Base-by-base conservation (phyloP, 2,329 filamentous ascomycete species). In the Penicillium sp. region DNA sequence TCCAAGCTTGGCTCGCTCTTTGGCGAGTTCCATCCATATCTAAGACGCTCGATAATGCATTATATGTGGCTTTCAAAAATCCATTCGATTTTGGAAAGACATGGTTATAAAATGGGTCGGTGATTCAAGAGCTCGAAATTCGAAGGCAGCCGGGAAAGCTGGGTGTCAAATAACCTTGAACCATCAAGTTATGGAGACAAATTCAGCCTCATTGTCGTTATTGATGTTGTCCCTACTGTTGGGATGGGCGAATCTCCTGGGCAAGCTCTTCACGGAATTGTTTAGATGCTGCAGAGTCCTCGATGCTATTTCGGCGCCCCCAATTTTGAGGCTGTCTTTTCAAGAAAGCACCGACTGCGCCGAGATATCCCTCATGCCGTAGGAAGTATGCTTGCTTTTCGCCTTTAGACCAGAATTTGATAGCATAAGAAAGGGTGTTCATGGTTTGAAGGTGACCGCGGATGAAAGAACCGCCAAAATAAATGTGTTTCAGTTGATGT, bases 391-490 rank as follows among this genome's bases (percentile, higher is more conserved):
- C 94, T 74, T 97, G 91, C 74, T 96, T 97, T 68, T 86, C 81
- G 43, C 92, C 93, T 69, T 94, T 91, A 63, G 89, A 91, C 94
- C 94, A 99, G 76, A 97, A 99, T 65, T 91, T 91, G 75, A 99
- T 97, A 68, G 93, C 94, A 69, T 96, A 99, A 55, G 89, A 92
- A 9, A 99, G 80, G 0, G 94, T 97, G 73, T 97, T 96, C 84
- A 99, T 99, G 12, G 94, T 99, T 76, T 97, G 94, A 16, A 89
- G 86, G 72, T 99, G 94, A 42, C 94, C 94, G 43, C 94, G 87
- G 69, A 99, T 97, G 71, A 97, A 99, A 6, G 89, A 94, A 23
- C 94, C 94, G 21, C 94, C 94, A 73, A 99, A 99, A 77, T 99
- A 99, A 60, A 99, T 97, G 68, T 93, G 86, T 61, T 90, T 88